Conservation (phyloP, 306 rosid species). For the Cicer cuneatum region DNA sequence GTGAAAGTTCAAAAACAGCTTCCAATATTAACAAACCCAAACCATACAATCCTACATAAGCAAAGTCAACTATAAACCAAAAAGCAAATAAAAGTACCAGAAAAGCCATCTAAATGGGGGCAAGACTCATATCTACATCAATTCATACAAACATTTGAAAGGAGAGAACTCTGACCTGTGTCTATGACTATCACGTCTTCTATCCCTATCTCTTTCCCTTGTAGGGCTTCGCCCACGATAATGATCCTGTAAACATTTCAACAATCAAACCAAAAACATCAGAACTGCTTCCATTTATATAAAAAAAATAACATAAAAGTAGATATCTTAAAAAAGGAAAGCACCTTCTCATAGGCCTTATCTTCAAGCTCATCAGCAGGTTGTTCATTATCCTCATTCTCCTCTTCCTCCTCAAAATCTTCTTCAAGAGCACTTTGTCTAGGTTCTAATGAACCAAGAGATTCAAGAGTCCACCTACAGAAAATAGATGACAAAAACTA, state of each 20-base stretch:
- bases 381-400: constrained; percentile 86
- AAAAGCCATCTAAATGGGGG: neutral
- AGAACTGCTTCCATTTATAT: neutral
- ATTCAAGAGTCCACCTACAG: constrained; percentile 84
- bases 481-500: constrained; percentile 5
- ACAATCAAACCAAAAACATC: constrained; percentile 31
- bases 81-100: constrained; percentile 8
- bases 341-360: constrained; percentile 73
- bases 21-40: constrained; percentile 52
- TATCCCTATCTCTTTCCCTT: constrained; percentile 87
- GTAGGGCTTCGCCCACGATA: constrained; percentile 88
- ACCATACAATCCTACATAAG: constrained; percentile 6
- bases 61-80: constrained; percentile 24
- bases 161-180: constrained; percentile 62
- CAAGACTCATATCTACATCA: constrained; percentile 9
- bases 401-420: constrained; percentile 99
- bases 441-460: constrained; percentile 65
- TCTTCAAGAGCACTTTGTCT: constrained; percentile 95
- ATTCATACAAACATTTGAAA: constrained; percentile 20
- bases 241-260: constrained; percentile 60
- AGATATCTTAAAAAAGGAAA: constrained; percentile 26
- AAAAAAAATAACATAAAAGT: neutral
- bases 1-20: constrained; percentile 52
- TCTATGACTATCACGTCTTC: constrained; percentile 91
- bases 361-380: constrained; percentile 74